Evolutionary conservation across 78 protist genomes (phyloP), one percentile per base, ranked within the genome.

Genomic region (Pelomyxa schiedti): DNA sequence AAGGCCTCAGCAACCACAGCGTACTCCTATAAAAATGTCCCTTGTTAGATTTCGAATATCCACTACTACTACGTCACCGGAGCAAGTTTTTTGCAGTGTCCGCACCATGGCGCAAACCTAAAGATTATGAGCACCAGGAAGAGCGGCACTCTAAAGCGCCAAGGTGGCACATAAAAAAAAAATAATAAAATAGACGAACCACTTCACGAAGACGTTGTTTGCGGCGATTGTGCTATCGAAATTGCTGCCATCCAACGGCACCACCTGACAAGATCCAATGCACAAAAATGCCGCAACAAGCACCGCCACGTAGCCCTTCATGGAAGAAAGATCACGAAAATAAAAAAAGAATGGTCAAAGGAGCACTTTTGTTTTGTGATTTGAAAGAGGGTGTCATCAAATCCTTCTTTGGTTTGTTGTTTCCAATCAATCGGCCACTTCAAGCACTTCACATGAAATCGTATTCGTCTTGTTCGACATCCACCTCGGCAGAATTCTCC

Each of bases 91-190:
- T 86, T 86, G 73, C 90, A 86, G 72, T 86, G 90, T 36, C 90
- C 90, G 71, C 90, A 86, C 90, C 90, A 80, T 74, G 90, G 90
- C 4, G 90, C 90, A 29, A 64, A 86, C n/a, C 24, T 52, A 52
- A 24, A 52, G 24, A n/a, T n/a, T n/a, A n/a, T 52, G 63, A 24
- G 24, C 24, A n/a, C n/a, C n/a, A n/a, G n/a, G n/a, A n/a, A n/a
- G n/a, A n/a, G n/a, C n/a, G n/a, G n/a, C n/a, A n/a, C n/a, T 24
- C 22, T 24, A 52, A 24, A 24, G 63, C 22, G 63, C 22, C 63
- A 47, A 47, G 22, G 32, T 22, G 22, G 63, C 30, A 36, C 69
- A 65, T 7, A 7, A 65, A 38, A 52, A 52, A 65, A 65, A 35
- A 4, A 7, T 36, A 65, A 65, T 65, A 7, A 4, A 8, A 65